Conservation (phyloP, 495 filamentous ascomycete species). For the Neurospora discreta region DNA sequence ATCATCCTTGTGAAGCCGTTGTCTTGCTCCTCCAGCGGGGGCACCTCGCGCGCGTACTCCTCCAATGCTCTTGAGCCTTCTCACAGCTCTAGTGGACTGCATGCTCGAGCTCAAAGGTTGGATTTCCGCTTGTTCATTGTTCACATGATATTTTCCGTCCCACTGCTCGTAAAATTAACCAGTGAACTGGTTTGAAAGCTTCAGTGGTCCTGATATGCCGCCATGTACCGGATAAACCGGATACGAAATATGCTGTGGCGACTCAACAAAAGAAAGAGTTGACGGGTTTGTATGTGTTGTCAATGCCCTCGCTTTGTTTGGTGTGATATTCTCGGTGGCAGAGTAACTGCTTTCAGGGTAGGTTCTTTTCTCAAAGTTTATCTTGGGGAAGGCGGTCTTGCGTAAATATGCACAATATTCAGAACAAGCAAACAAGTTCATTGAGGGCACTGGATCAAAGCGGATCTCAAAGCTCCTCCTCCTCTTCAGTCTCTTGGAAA, state of each 20-base stretch:
- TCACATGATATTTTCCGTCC: not conserved
- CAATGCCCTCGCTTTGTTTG: not conserved
- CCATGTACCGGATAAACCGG: not conserved
- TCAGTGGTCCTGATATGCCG: not conserved
- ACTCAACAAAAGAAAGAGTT: not conserved
- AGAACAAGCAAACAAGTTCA: not conserved
- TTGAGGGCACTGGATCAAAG: not conserved
- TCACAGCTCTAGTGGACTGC: constrained; percentile 49
- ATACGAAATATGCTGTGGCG: not conserved
- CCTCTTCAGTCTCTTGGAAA: not conserved
- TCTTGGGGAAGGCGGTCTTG: not conserved
- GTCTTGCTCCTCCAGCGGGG: constrained; percentile 82
- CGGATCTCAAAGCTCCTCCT: not conserved
- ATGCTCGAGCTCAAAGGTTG: not conserved
- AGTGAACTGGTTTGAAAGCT: not conserved
- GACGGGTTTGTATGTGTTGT: not conserved
- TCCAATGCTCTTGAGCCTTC: constrained; percentile 84
- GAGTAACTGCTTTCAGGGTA: not conserved
- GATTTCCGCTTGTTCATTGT: not conserved
- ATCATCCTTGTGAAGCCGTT: constrained; percentile 91
- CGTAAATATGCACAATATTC: not conserved
- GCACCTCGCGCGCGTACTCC: constrained; percentile 92
- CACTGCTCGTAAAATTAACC: not conserved
- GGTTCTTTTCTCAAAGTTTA: not conserved
- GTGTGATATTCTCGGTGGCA: not conserved